Evolutionary conservation across 2,329 filamentous ascomycete species (phyloP), one percentile per base, ranked within the genome.

Genomic region (Davidsoniella neocaledoniae): DNA sequence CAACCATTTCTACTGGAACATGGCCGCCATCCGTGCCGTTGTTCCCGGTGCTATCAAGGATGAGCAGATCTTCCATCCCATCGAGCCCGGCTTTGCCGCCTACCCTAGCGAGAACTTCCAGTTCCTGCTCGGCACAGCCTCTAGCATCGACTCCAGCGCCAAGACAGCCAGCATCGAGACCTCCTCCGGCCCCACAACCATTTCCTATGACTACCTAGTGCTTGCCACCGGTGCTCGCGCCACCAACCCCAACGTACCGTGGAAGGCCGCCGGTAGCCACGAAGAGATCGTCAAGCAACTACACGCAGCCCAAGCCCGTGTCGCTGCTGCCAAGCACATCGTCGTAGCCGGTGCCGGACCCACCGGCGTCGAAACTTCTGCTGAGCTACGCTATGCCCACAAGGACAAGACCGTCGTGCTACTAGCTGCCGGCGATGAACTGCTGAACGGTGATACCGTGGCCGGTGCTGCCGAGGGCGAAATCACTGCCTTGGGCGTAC

Each of bases 1-100:
- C 56, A 69, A 65, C 54, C 72, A 77, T 56, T 72, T 77, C 55
- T 77, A 69, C 64, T 76, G 73, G 73, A 76, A 76, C 60, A 50
- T 76, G 4, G 73, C 72, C 23, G 68, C 74, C 1, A 68, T 75
- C 41, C 71, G 74, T 43, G 72, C 70, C 60, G 68, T 77, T 54
- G 61, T 77, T 43, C 72, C 73, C 2, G 69, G 65, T 37, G 54
- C 64, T 45, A 55, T 76, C 57, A 64, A 64, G 37, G 70, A 74
- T 53, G 67, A 72, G 9, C 63, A 74, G 55, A 61, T 75, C 55
- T 66, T 71, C 58, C 64, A 64, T 47, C 66, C 73, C 33, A 70
- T 78, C 49, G 64, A 64, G 50, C 60, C 66, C 1, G 70, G 71
- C 5, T 66, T 77, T 47, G 60, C 63, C 38, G 66, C 68, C 55